Evolutionary conservation across 176 grass and related monocot species (phyloP).

Genomic region (Cenchrus purpureus): DNA sequence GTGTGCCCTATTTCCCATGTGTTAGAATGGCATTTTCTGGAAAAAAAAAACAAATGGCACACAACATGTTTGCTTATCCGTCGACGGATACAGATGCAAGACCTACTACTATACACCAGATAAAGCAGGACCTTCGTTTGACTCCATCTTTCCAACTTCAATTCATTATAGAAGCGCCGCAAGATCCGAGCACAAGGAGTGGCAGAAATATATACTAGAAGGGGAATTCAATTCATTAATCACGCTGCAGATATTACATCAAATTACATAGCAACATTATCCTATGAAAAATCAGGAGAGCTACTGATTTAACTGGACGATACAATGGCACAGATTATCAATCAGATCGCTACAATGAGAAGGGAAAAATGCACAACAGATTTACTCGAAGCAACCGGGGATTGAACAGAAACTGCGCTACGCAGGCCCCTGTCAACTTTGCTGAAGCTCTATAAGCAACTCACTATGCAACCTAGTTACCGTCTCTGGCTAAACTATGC

Average conservation of each 20-base stretch:
- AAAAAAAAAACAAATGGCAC: too few relatives aligned
- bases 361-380: conserved; percentile 16
- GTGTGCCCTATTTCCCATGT: too few relatives aligned
- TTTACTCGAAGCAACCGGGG: conserved; percentile 22
- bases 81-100: too few relatives aligned
- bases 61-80: too few relatives aligned
- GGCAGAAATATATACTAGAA: background rate
- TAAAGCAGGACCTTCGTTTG: background rate
- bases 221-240: conserved; percentile 31
- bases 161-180: background rate
- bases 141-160: conserved; percentile 4
- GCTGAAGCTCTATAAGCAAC: conserved; percentile 56
- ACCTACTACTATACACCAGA: too few relatives aligned
- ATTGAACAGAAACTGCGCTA: conserved; percentile 31
- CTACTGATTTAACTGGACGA: conserved; percentile 34
- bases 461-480: conserved; percentile 56
- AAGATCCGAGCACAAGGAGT: background rate
- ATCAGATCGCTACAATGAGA: conserved; percentile 8
- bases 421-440: conserved; percentile 50
- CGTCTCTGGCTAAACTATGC: conserved; percentile 39
- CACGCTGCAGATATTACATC: conserved; percentile 31
- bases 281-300: conserved; percentile 42
- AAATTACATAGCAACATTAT: conserved; percentile 41
- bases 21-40: too few relatives aligned
- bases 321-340: conserved; percentile 17